Evolutionary conservation across 1,284 basidiomycete genomes (phyloP), one percentile per base, ranked within the genome.

Genomic region (Volvariella surrecta): DNA sequence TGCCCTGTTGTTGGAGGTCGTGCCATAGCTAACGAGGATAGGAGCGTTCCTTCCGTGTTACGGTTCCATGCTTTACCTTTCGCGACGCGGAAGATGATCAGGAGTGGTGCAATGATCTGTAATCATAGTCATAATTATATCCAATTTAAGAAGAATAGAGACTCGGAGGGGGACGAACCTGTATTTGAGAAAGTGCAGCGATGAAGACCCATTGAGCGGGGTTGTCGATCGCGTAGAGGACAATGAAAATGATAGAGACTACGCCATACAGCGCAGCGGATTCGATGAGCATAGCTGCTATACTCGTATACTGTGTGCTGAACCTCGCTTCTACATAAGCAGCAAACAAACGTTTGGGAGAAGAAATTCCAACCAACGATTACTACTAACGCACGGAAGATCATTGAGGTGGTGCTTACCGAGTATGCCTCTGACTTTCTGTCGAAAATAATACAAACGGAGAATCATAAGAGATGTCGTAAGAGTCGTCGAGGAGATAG

Each of bases 311-410:
- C 38, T 65, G 58, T 16, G 43, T 54, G 13, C 57, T 63, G 21
- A 35, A 35, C 15, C 18, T 6, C 6, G 34, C n/a, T 19, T 35
- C 13, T 35, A 15, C 13, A n/a, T 31, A 15, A 35, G 7, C 7
- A 15, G 34, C 7, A 28, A 6, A 11, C 11, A 6, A 28, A 28
- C 24, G 6, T 28, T 11, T 6, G 11, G 6, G 6, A 28, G 11
- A 11, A 28, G 24, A 6, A 11, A 11, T 11, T 28, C 24, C 11
- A 28, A 28, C n/a, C n/a, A 31, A 52, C 40, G 22, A 58, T 55
- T 49, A 74, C 72, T 35, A 71, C 60, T 9, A 64, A 45, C 0
- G 71, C 71, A 37, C 70, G 57, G 39, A 71, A 48, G 50, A 73
- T 65, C 56, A n/a, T 72, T 73, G 37, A 64, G 54, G 21, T 63